Evolutionary conservation across 768 basidiomycete species (phyloP).

Genomic region (Boletus vermiculosoides): DNA sequence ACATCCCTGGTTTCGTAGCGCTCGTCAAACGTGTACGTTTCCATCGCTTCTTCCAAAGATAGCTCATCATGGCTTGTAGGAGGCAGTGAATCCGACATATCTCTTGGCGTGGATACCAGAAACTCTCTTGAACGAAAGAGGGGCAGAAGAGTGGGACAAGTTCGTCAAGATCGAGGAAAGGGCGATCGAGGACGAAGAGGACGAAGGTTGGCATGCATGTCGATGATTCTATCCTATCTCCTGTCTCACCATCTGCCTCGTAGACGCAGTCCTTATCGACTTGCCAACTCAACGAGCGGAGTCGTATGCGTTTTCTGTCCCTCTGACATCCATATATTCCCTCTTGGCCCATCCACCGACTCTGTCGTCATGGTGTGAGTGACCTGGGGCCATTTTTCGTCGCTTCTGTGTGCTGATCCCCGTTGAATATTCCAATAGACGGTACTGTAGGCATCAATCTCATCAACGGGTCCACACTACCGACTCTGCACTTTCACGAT

Average conservation of each 20-base stretch:
- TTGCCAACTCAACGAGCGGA: constrained; percentile 81
- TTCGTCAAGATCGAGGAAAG: constrained; percentile 83
- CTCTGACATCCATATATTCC: constrained; percentile 85
- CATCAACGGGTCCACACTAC: constrained; percentile 79
- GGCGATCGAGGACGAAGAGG: constrained; percentile 56
- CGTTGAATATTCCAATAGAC: constrained; percentile 43
- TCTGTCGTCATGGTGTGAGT: constrained; percentile 79
- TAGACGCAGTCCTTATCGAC: constrained; percentile 84
- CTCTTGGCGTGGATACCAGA: constrained; percentile 95
- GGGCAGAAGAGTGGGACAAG: constrained; percentile 84
- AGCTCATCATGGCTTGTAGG: constrained; percentile 42
- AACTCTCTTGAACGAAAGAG: constrained; percentile 75
- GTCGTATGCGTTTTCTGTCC: constrained; percentile 95
- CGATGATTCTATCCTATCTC: background rate
- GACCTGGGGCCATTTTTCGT: constrained; percentile 10
- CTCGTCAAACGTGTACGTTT: constrained; percentile 81
- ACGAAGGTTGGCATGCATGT: constrained; percentile 53
- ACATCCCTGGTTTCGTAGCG: constrained; percentile 90
- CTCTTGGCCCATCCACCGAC: constrained; percentile 83
- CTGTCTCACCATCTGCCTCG: constrained; percentile 7
- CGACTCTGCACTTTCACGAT: constrained; percentile 94
- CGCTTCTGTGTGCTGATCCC: background rate
- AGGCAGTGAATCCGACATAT: constrained; percentile 71
- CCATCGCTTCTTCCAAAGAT: constrained; percentile 5
- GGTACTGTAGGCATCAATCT: constrained; percentile 89